phyloP scores from a whole-genome alignment of 2,329 filamentous ascomycete genomes.

The Aspergillus ochraceus region DNA sequence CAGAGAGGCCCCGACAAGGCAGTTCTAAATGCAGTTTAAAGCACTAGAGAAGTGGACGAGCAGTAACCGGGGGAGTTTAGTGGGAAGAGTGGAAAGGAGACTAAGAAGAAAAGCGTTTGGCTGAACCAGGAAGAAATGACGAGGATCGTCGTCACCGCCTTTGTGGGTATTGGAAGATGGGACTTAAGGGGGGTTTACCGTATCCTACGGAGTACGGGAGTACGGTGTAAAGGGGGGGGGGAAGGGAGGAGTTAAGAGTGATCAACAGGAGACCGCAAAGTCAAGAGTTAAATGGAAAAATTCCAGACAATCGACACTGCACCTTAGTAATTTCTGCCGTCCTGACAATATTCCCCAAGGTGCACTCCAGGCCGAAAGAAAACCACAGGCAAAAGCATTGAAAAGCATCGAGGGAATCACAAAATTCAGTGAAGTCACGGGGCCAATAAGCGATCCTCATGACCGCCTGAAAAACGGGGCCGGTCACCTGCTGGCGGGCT shows the following conservation, averaged over 20 bases:
- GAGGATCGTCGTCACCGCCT: conserved; percentile 26
- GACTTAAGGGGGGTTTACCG: neutral
- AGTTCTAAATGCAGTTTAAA: conserved; percentile 1
- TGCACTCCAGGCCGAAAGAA: no score
- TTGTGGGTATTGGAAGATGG: conserved; percentile 4
- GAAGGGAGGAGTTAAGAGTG: neutral
- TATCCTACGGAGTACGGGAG: no score
- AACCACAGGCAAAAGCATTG: no score
- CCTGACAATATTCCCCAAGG: no score
- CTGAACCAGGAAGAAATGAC: conserved; percentile 14
- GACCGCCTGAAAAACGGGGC: neutral
- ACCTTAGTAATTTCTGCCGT: no score
- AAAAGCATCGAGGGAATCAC: neutral
- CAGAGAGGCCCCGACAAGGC: neutral
- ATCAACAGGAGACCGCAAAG: neutral
- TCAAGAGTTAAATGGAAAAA: neutral
- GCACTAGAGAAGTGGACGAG: conserved; percentile 6
- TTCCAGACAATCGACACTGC: neutral
- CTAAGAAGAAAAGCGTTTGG: conserved; percentile 9
- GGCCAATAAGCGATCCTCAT: neutral
- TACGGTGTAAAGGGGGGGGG: neutral
- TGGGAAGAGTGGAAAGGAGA: conserved; percentile 9
- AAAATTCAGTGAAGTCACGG: neutral
- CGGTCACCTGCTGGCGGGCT: neutral
- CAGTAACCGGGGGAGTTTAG: conserved; percentile 7